Conservation (phyloP, 805 yeast genomes). For the Starmera caribaea region DNA sequence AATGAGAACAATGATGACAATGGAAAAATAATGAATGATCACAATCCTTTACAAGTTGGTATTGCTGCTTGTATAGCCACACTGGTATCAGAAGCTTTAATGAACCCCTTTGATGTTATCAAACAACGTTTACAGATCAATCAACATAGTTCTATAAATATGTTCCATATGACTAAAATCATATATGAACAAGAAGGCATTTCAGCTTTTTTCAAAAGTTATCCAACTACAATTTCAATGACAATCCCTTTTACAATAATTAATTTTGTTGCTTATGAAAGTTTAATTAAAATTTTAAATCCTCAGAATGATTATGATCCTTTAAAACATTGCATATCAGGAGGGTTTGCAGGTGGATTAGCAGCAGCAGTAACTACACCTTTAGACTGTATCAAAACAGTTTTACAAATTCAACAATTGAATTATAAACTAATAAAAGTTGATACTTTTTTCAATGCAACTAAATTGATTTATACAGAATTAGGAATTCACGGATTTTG, state of each 20-base stretch:
- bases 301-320: conserved; percentile 80
- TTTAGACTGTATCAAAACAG: conserved; percentile 85
- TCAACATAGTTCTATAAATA: conserved; percentile 2
- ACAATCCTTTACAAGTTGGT: conserved; percentile 77
- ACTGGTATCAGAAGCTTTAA: conserved; percentile 80
- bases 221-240: conserved; percentile 91
- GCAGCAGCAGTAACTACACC: conserved; percentile 96
- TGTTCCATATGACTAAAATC: conserved; percentile 8
- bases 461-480: conserved; percentile 47
- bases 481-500: conserved; percentile 60
- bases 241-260: conserved; percentile 92
- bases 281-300: conserved; percentile 61
- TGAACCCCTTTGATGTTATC: conserved; percentile 95
- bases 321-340: conserved; percentile 82
- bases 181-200: conserved; percentile 46
- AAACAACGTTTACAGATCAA: conserved; percentile 87
- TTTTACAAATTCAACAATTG: conserved; percentile 68
- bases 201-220: conserved; percentile 74
- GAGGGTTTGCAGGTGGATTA: conserved; percentile 88
- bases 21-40: conserved; percentile 19
- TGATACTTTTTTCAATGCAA: conserved; percentile 59
- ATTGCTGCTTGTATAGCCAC: conserved; percentile 93
- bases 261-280: conserved; percentile 89
- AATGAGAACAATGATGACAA: conserved; percentile 21
- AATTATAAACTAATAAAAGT: conserved; percentile 12